Conservation (phyloP, 2,329 filamentous ascomycete genomes). For the Magnaporthiopsis poae region DNA sequence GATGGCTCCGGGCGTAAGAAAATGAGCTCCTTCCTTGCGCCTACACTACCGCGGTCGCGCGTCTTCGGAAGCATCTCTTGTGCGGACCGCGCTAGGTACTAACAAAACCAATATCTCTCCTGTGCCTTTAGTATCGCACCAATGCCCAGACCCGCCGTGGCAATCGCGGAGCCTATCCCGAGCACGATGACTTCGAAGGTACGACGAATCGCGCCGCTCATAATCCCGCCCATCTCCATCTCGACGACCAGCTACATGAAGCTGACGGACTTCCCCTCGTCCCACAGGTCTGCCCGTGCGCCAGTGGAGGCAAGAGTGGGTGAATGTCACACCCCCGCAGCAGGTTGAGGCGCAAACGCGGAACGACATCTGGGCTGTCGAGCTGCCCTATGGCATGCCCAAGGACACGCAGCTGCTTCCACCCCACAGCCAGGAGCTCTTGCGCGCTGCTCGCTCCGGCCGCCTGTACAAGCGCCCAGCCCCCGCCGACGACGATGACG, state of each 20-base stretch:
- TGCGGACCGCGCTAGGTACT: background rate
- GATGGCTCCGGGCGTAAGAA: background rate
- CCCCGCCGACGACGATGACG: constrained; percentile 50
- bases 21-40: background rate
- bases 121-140: constrained; percentile 12
- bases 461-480: constrained; percentile 63
- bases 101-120: background rate
- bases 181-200: constrained; percentile 55
- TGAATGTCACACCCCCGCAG: constrained; percentile 57
- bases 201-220: background rate
- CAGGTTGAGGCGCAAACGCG: constrained; percentile 53
- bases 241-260: background rate
- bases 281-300: constrained; percentile 69
- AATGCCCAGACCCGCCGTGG: constrained; percentile 43
- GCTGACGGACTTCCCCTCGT: background rate
- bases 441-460: constrained; percentile 71
- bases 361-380: constrained; percentile 61
- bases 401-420: constrained; percentile 71
- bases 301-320: constrained; percentile 71
- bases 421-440: constrained; percentile 69
- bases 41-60: background rate
- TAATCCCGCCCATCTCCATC: background rate
- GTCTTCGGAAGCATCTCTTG: background rate
- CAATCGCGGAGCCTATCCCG: constrained; percentile 44
- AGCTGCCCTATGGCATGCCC: constrained; percentile 72